Evolutionary conservation across 2,329 filamentous ascomycete genomes (phyloP), one percentile per base, ranked within the genome.

Genomic region (Ascocoryne sarcoides): DNA sequence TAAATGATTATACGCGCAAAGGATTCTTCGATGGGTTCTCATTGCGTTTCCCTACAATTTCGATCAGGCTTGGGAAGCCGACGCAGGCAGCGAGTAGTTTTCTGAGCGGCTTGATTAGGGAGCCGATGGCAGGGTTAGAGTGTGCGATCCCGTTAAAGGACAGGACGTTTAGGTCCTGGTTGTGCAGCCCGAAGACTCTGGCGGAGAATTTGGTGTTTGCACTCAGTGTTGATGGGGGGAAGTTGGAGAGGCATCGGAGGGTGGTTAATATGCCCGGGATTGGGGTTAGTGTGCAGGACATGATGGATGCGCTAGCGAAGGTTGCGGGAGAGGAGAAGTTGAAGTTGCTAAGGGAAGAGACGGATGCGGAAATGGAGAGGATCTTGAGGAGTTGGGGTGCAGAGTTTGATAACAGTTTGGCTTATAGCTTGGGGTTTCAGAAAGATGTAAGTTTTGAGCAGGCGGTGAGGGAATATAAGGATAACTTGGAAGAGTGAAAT

Each of bases 31-130:
- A 75, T 37, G 76, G 73, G 0, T 65, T 75, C 12, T 66, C 66
- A 3, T 64, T 77, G 14, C 68, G 76, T 0, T 67, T 80, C 10
- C 76, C 76, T 0, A 80, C 76, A 0, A 69, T 81, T 12, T 73
- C 73, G 0, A 73, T 81, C 2, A 65, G 77, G 4, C 72, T 76
- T 0, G 76, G 77, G 2, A 67, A 65, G 20, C 76, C 77, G 0
- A 76, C 76, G 2, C 72, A 73, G 0, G 75, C 76, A 0, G 76
- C 76, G 2, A 74, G 69, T 3, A 75, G 70, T 0, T 81, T 80
- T 49, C 66, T 76, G 1, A 75, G 66, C 2, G 76, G 76, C 0
- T 79, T 82, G 50, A 73, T 81, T 32, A 65, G 76, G 3, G 76
- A 81, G 56, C 73, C 74, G 0, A 57, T 78, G 14, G 64, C 70